phyloP scores from a whole-genome alignment of 345 rosid genomes.

The Atalantia buxifolia region DNA sequence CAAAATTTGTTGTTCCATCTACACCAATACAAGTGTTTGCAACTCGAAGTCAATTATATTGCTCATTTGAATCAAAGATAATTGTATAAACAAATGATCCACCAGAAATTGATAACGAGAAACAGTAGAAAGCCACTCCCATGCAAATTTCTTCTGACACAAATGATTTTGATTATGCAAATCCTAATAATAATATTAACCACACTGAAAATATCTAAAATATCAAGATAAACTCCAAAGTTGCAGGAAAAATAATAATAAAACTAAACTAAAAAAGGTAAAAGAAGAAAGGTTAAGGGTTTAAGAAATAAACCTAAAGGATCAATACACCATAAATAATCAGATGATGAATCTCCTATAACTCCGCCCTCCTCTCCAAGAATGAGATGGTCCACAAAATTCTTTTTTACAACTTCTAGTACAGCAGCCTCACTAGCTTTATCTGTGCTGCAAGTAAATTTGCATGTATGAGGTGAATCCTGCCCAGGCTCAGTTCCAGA shows the following conservation, averaged over 20 bases:
- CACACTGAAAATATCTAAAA: background rate
- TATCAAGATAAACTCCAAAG: background rate
- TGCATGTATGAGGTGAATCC: slow-evolving; percentile 11
- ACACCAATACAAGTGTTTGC: slow-evolving; percentile 9
- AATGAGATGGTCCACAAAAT: slow-evolving; percentile 81
- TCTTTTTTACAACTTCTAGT: slow-evolving; percentile 69
- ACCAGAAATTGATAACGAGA: background rate
- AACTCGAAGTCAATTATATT: background rate
- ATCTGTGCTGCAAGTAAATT: slow-evolving; percentile 68
- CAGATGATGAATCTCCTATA: slow-evolving; percentile 75
- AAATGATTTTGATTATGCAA: background rate
- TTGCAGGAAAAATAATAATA: background rate
- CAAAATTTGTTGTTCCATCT: slow-evolving; percentile 98
- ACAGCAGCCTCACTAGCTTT: slow-evolving; percentile 89
- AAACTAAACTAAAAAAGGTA: too few species aligned
- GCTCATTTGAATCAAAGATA: background rate
- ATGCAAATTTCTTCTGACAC: background rate
- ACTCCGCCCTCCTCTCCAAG: slow-evolving; percentile 97
- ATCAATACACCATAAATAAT: slow-evolving; percentile 96
- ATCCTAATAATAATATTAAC: background rate
- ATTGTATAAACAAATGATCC: background rate
- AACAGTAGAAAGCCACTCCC: background rate
- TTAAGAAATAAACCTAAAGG: slow-evolving; percentile 68
- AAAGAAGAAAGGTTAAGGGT: background rate
- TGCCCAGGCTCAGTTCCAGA: slow-evolving; percentile 2